These are phyloP conservation scores for Nothophytophthora sp. DNA, from an alignment of 352 stramenopile species.

Conservation along the genomic window DNA sequence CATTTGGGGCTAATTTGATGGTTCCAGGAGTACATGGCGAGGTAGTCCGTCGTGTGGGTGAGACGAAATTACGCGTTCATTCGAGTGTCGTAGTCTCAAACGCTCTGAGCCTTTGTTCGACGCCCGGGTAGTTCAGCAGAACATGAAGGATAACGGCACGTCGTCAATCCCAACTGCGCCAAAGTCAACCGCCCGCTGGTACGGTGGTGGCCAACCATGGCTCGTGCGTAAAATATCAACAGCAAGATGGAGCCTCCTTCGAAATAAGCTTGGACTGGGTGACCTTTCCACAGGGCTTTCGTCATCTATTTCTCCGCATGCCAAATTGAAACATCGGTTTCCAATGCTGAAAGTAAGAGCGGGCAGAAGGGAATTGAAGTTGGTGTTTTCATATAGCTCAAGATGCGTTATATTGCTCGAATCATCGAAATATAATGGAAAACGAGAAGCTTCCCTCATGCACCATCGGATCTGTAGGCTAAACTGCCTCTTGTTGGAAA, in stretches of 20 bases:
- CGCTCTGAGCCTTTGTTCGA: background rate
- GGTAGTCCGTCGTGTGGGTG: too few species aligned
- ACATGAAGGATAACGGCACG: constrained; percentile 2
- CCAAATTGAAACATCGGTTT: background rate
- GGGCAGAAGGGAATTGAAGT: constrained; percentile 2
- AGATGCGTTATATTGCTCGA: constrained; percentile 5
- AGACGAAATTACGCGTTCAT: too few species aligned
- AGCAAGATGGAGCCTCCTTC: background rate
- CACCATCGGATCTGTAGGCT: too few species aligned
- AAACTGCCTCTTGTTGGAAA: too few species aligned
- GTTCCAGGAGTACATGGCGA: too few species aligned
- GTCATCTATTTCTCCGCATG: background rate
- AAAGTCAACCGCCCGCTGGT: background rate
- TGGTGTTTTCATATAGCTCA: constrained; percentile 7
- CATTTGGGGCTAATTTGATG: too few species aligned
- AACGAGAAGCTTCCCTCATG: too few species aligned
- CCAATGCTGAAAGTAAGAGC: constrained; percentile 8
- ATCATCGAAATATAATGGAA: too few species aligned
- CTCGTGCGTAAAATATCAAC: background rate
- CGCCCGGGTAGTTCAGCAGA: background rate
- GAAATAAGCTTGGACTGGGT: background rate
- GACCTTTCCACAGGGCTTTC: background rate
- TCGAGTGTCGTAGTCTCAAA: background rate
- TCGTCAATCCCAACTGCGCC: background rate
- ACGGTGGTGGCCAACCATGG: background rate